Evolutionary conservation across 352 stramenopile genomes (phyloP).

Genomic region (Phytophthora pseudosyringae): DNA sequence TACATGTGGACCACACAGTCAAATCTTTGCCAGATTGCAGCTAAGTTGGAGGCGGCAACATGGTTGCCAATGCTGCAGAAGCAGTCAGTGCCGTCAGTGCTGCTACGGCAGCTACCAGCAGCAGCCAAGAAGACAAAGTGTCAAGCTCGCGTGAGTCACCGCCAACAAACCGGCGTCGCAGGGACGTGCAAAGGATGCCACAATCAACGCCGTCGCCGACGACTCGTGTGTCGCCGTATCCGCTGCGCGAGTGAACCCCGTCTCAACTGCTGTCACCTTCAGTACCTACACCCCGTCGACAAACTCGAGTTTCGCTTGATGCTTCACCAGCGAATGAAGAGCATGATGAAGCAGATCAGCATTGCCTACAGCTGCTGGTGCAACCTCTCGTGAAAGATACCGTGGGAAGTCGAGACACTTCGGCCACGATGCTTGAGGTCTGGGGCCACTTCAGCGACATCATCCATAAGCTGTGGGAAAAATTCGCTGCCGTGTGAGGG

Average conservation of each 20-base stretch:
- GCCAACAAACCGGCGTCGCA: too few relatives aligned
- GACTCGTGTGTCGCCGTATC: neutral
- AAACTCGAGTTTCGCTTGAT: conserved; percentile 6
- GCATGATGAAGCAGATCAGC: neutral
- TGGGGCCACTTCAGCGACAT: too few relatives aligned
- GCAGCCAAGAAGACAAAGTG: too few relatives aligned
- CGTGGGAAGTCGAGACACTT: neutral
- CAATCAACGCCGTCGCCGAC: too few relatives aligned
- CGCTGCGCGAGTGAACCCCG: neutral
- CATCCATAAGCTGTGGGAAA: neutral
- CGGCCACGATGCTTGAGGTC: neutral
- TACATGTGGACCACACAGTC: too few relatives aligned
- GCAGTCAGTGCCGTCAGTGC: too few relatives aligned
- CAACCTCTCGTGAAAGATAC: neutral
- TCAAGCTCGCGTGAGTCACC: too few relatives aligned
- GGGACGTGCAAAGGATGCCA: too few relatives aligned
- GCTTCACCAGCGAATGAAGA: neutral
- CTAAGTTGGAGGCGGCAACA: too few relatives aligned
- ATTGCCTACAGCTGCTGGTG: conserved; percentile 3
- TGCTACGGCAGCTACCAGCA: too few relatives aligned
- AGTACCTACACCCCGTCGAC: neutral
- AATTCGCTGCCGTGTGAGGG: neutral
- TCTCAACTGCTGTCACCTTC: neutral
- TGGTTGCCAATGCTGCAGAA: too few relatives aligned
- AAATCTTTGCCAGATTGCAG: too few relatives aligned